Base-by-base conservation (phyloP, 371 early-diverging fungal species). In the Umbelopsis sp. region DNA sequence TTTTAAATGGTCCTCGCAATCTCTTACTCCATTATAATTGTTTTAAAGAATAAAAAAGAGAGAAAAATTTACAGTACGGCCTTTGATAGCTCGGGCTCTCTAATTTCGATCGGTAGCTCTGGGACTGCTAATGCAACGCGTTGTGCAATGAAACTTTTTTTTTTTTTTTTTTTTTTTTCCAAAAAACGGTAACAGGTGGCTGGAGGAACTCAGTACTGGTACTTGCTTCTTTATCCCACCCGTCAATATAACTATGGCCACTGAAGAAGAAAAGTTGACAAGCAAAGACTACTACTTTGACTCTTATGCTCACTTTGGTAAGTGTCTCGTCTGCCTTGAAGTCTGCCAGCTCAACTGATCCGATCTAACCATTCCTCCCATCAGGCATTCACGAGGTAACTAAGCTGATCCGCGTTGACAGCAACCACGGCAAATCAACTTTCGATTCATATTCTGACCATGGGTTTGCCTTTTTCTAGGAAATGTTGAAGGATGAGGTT, bases 251-350 rank as follows among this genome's bases (percentile, higher is more conserved):
- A 22, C 66, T 24, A 67, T 67, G 67, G 63, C 68, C 70, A 50
- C 76, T 53, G 70, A 70, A 44, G 76, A 69, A n/a, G 67, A 75
- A 45, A 80, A 76, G 64, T 78, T 90, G 86, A 89, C 92, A 12
- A 89, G 89, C 80, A 93, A 92, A 80, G 94, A 97, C 79, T 96
- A 95, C 80, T 98, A 97, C 91, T 98, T 96, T 86, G 96, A 94
- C 79, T 95, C 96, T 45, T 98, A 97, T 85, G 97, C 97, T 45
- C 95, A 94, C 76, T 94, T 93, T 75, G 97, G 97, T 87, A 94
- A 77, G 70, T 41, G 7, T 7, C 7, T 41, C 41, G 12, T 7
- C 12, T 12, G 12, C 41, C 12, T 12, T 7, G 12, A 41, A 38
- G 7, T 38, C 7, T 38, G 4, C 12, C 41, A 41, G 41, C 41